Base-by-base conservation (phyloP, 2,329 filamentous ascomycete species). In the Colletotrichum truncatum region DNA sequence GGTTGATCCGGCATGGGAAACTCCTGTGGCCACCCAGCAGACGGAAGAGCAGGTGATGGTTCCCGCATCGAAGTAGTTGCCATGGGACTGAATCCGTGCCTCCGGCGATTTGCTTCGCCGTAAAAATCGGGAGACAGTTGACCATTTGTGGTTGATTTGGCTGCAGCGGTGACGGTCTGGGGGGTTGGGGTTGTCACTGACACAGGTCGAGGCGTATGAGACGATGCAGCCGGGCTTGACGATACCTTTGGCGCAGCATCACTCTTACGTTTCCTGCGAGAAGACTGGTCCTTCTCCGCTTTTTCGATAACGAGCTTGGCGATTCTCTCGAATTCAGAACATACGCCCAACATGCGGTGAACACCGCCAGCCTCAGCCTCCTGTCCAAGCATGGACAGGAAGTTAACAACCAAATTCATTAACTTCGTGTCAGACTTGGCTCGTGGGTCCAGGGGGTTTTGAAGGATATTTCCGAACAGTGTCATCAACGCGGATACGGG, bases 291-390 rank as follows among this genome's bases (percentile, higher is more conserved):
- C 73, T 91, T 93, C 74, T 98, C 95, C 1, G 93, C 88, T 76
- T 94, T 97, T 65, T 98, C 95, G 46, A 98, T 89, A 8, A 97
- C 93, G 3, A 94, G 89, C 73, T 91, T 93, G 34, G 94, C 94
- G 69, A 99, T 98, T 64, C 96, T 89, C 76, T 97, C 94, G 71
- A 99, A 99, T 73, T 99, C 96, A n/a, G 93, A 89, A 77, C 95
- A 98, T 1, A 98, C 91, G 23, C 91, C 91, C 16, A 98, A 87
- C 93, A 98, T 98, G 52, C 96, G 92, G 75, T 93, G 93, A 5
- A 98, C 93, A 72, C 93, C 94, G 41, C 94, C 93, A 63, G 94
- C 96, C 62, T 94, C 92, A 68, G 94, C 93, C 72, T 98, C 95
- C 34, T 91, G 88, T n/a, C 92, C 92, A 11, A 99, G 85, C 78